Conservation (phyloP, 225 moss, liverwort and hornwort species). For the Thuidium tamariscinum region DNA sequence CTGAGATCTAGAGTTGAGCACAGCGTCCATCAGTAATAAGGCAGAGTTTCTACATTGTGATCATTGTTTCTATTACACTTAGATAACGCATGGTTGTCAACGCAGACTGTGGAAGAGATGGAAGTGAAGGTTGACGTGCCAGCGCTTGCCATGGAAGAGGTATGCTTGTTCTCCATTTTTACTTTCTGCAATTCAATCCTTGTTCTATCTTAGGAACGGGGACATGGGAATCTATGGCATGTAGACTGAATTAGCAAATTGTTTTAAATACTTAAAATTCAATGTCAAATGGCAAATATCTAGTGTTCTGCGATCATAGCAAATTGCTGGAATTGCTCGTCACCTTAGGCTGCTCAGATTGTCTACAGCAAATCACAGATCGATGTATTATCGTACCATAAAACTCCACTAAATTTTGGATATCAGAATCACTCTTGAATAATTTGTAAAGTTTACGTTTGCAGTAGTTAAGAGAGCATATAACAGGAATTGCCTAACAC, state of each 20-base stretch:
- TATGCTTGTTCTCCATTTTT: neutral
- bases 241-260: neutral
- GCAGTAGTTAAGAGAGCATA: neutral
- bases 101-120: conserved; percentile 78
- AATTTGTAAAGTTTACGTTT: neutral
- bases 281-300: neutral
- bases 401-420: neutral
- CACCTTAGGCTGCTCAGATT: neutral
- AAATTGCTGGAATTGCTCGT: neutral
- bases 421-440: neutral
- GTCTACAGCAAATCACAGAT: neutral
- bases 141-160: conserved; percentile 98
- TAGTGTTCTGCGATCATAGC: neutral
- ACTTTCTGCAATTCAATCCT: neutral
- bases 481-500: neutral
- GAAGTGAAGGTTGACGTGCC: conserved; percentile 77
- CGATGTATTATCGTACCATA: neutral
- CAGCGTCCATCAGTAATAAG: neutral
- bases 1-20: neutral
- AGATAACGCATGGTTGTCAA: neutral
- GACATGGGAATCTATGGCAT: neutral
- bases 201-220: neutral
- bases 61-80: neutral
- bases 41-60: neutral
- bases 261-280: neutral